Evolutionary conservation across 2,329 filamentous ascomycete genomes (phyloP).

Genomic region (Exophiala sp.): DNA sequence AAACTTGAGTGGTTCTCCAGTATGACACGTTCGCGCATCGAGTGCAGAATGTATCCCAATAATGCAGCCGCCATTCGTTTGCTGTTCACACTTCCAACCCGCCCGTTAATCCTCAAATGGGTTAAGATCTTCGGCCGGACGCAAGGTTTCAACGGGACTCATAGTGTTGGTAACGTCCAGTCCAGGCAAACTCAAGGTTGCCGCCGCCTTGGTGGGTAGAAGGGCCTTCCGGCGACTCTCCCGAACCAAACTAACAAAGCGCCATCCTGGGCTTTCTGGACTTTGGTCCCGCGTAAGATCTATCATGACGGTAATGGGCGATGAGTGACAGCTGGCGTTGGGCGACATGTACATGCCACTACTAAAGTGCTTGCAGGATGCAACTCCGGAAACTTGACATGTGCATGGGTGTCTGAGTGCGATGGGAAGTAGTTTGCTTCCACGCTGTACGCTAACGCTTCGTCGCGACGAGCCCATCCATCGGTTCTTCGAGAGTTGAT

Average conservation of each 20-base stretch:
- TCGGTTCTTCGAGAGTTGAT: background rate
- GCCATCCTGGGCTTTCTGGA: background rate
- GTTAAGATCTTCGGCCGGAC: constrained; percentile 2
- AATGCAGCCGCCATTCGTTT: background rate
- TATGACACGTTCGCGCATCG: constrained; percentile 18
- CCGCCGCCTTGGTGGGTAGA: background rate
- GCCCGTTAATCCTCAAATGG: constrained; percentile 1
- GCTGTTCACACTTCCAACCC: background rate
- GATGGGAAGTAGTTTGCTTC: background rate
- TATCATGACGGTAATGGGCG: constrained; percentile 1
- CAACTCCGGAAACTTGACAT: background rate
- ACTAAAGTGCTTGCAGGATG: constrained; percentile 1
- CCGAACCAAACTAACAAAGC: constrained; percentile 1
- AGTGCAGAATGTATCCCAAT: constrained; percentile 20
- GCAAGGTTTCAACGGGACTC: constrained; percentile 1
- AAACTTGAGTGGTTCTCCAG: constrained; percentile 7
- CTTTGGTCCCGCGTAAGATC: constrained; percentile 1
- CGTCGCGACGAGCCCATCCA: background rate
- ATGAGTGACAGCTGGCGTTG: background rate
- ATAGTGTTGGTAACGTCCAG: background rate
- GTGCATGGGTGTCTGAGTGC: background rate
- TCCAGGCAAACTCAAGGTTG: background rate
- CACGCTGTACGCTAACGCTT: background rate
- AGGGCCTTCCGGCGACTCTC: background rate
- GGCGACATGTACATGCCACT: background rate